phyloP scores from a whole-genome alignment of 805 yeast species.

The Yamadazyma philogaea region DNA sequence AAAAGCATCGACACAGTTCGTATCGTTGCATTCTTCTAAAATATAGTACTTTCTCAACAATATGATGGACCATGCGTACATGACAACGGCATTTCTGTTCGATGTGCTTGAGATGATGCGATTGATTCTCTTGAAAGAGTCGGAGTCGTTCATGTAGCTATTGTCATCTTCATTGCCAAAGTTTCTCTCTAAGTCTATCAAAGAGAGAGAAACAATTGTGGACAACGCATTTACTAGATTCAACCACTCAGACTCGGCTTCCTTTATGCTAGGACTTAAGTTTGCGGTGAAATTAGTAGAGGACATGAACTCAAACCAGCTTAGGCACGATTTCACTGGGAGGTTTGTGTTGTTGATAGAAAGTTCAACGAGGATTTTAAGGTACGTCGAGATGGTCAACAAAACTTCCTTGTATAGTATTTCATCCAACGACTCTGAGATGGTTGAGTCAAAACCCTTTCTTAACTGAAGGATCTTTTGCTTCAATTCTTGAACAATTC shows the following conservation, averaged over 20 bases:
- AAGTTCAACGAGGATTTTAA: conserved; percentile 39
- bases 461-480: background rate
- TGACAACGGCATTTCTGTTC: conserved; percentile 44
- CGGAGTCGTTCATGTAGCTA: conserved; percentile 26
- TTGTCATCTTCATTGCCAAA: conserved; percentile 20
- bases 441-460: background rate
- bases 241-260: conserved; percentile 23
- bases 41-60: conserved; percentile 50
- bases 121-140: conserved; percentile 39
- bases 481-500: conserved; percentile 19
- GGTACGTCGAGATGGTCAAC: conserved; percentile 30
- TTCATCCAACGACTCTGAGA: conserved; percentile 19
- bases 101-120: conserved; percentile 33
- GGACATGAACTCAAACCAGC: conserved; percentile 58
- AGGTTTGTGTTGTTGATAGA: conserved; percentile 35
- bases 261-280: conserved; percentile 24
- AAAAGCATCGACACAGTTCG: conserved; percentile 18
- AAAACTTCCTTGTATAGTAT: conserved; percentile 29
- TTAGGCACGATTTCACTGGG: conserved; percentile 29
- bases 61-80: conserved; percentile 67
- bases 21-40: conserved; percentile 36
- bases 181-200: conserved; percentile 56
- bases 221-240: conserved; percentile 42
- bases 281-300: conserved; percentile 23
- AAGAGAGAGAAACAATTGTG: conserved; percentile 48